Percentiles rank a stretch among this genome's conserved stretches.
Evolutionary conservation across 2,329 filamentous ascomycete species (phyloP).

Genomic region (Zarea fungicola): DNA sequence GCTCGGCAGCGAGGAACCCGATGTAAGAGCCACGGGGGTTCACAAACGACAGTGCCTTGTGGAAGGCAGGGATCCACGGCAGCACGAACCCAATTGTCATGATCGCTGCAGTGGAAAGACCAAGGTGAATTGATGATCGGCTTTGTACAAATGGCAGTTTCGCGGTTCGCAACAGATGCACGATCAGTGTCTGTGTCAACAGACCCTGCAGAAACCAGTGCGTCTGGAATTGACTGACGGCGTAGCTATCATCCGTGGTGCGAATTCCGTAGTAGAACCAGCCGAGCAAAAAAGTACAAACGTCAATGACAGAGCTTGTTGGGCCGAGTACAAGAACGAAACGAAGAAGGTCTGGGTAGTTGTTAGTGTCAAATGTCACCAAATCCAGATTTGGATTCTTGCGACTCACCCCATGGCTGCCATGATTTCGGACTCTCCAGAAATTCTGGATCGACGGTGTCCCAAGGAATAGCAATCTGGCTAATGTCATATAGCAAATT

Average conservation of each 20-base stretch:
- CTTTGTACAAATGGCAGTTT: constrained; percentile 23
- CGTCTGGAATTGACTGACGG: constrained; percentile 20
- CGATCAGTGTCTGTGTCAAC: constrained; percentile 25
- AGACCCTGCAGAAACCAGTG: constrained; percentile 26
- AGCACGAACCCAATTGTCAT: constrained; percentile 23
- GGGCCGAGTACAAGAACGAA: constrained; percentile 24
- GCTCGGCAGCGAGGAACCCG: constrained; percentile 21
- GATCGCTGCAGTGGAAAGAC: constrained; percentile 20
- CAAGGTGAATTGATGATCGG: constrained; percentile 18
- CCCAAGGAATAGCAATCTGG: constrained; percentile 27
- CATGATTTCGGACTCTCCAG: constrained; percentile 22
- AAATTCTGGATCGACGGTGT: constrained; percentile 23
- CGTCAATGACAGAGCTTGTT: constrained; percentile 25
- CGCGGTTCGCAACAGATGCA: constrained; percentile 23
- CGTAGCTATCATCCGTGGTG: constrained; percentile 12
- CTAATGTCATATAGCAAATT: constrained; percentile 26
- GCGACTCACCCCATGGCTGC: constrained; percentile 17
- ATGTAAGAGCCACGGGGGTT: constrained; percentile 18
- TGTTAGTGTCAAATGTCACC: background rate
- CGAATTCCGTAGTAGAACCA: constrained; percentile 23
- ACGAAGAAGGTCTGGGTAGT: constrained; percentile 20
- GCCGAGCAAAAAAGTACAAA: constrained; percentile 20
- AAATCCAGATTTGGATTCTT: background rate
- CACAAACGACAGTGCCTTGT: constrained; percentile 17
- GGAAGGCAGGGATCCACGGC: constrained; percentile 22